Percentiles rank a stretch among this genome's conserved stretches.
phyloP scores from a whole-genome alignment of 2,329 filamentous ascomycete genomes.

The Stagonosporopsis tanaceti region DNA sequence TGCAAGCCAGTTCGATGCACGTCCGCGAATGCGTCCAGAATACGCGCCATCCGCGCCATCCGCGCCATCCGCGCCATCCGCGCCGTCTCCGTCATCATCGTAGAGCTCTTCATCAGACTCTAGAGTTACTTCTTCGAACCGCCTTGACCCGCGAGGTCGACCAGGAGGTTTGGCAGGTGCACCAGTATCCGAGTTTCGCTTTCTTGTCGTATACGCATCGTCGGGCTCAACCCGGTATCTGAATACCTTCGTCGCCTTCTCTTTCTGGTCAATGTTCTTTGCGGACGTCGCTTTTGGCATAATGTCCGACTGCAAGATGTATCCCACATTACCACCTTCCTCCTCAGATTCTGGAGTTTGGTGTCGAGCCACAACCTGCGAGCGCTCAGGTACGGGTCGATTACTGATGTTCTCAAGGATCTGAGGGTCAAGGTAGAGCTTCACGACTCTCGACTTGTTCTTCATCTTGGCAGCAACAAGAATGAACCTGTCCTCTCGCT shows the following conservation, averaged over 20 bases:
- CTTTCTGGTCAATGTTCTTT: slow-evolving; percentile 30
- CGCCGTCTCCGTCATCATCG: slow-evolving; percentile 31
- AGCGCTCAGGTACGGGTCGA: slow-evolving; percentile 40
- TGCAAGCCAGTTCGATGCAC: slow-evolving; percentile 53
- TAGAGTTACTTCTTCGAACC: slow-evolving; percentile 57
- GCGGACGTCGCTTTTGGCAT: slow-evolving; percentile 28
- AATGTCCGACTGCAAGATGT: slow-evolving; percentile 50
- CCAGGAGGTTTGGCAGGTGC: slow-evolving; percentile 33
- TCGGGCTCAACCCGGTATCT: slow-evolving; percentile 51
- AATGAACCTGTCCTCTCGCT: slow-evolving; percentile 55
- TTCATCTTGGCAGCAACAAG: slow-evolving; percentile 56
- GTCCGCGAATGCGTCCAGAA: slow-evolving; percentile 29
- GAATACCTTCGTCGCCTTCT: slow-evolving; percentile 46
- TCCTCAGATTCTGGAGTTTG: slow-evolving; percentile 37
- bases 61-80: slow-evolving; percentile 18
- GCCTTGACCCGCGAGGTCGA: slow-evolving; percentile 28
- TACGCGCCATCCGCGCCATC: slow-evolving; percentile 23
- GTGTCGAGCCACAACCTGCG: slow-evolving; percentile 23
- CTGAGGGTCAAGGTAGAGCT: slow-evolving; percentile 47
- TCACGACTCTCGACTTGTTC: slow-evolving; percentile 55
- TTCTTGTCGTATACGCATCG: slow-evolving; percentile 49
- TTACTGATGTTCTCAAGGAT: slow-evolving; percentile 49
- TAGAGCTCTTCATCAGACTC: slow-evolving; percentile 54
- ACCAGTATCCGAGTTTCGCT: slow-evolving; percentile 34
- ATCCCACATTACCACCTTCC: slow-evolving; percentile 26